Percentiles rank a stretch among this genome's conserved stretches.
These are phyloP conservation scores for Grammothele lineata DNA, from an alignment of 768 basidiomycete genomes.

Conservation along the genomic window DNA sequence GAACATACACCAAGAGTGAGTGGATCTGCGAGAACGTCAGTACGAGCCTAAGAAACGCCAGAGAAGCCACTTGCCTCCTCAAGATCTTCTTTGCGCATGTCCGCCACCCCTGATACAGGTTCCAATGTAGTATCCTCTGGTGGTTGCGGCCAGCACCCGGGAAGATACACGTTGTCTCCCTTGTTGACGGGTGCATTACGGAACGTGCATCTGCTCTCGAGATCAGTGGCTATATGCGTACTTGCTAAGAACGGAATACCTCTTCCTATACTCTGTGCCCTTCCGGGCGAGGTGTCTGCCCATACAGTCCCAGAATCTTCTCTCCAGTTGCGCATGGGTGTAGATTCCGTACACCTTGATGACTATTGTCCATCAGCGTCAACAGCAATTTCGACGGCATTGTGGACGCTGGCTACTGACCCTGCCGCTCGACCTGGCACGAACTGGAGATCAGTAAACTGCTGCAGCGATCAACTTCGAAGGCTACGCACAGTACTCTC, in stretches of 20 bases:
- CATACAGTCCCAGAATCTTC: slow-evolving; percentile 43
- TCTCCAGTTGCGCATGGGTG: slow-evolving; percentile 41
- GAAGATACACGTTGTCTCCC: slow-evolving; percentile 33
- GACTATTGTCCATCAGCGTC: slow-evolving; percentile 22
- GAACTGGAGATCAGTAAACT: too few relatives aligned
- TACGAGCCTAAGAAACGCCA: too few relatives aligned
- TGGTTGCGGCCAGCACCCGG: slow-evolving; percentile 45
- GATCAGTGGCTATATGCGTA: too few relatives aligned
- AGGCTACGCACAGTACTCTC: slow-evolving; percentile 14
- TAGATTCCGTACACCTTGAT: slow-evolving; percentile 47
- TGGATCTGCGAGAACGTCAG: slow-evolving; percentile 39
- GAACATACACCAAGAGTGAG: slow-evolving; percentile 51
- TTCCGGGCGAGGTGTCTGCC: slow-evolving; percentile 35
- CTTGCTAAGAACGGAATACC: slow-evolving; percentile 29
- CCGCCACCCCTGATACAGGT: slow-evolving; percentile 20
- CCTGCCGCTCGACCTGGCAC: too few relatives aligned
- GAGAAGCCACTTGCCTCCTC: slow-evolving; percentile 36
- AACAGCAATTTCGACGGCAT: not conserved
- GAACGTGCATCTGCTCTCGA: slow-evolving; percentile 38
- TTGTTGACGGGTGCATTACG: slow-evolving; percentile 31
- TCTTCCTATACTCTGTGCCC: slow-evolving; percentile 46
- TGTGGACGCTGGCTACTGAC: too few relatives aligned
- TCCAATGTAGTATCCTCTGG: slow-evolving; percentile 7
- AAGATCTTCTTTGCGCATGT: slow-evolving; percentile 39
- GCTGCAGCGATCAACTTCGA: not conserved